Evolutionary conservation across 2,329 filamentous ascomycete genomes (phyloP).

Genomic region (Sporothrix protearum): DNA sequence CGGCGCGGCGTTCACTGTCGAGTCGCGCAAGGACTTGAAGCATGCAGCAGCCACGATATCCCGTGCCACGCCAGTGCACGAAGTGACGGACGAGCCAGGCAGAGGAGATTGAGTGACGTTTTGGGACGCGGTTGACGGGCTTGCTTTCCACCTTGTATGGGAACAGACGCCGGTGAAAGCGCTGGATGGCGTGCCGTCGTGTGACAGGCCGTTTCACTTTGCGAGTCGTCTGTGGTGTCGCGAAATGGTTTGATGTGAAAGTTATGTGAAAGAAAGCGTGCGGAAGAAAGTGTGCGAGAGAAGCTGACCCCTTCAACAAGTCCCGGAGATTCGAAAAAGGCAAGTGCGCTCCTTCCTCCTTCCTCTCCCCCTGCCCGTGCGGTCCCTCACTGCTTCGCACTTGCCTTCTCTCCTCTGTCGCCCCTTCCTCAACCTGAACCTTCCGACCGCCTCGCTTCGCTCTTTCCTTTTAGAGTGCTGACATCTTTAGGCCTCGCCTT

Average conservation of each 20-base stretch:
- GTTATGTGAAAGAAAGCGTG: too few species aligned
- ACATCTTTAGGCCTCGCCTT: slow-evolving; percentile 32
- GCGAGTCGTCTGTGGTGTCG: neutral
- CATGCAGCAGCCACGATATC: slow-evolving; percentile 47
- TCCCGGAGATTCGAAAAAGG: slow-evolving; percentile 51
- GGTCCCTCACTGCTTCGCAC: neutral
- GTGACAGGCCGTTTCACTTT: slow-evolving; percentile 5
- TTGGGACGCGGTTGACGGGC: slow-evolving; percentile 52
- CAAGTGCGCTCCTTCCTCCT: neutral
- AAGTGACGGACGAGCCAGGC: slow-evolving; percentile 50
- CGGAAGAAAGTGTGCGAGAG: too few species aligned
- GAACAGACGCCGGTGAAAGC: slow-evolving; percentile 46
- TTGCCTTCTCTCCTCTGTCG: neutral
- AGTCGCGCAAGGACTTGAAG: slow-evolving; percentile 54
- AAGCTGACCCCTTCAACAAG: slow-evolving; percentile 41
- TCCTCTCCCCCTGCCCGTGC: neutral
- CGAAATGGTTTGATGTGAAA: neutral
- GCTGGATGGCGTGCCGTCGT: slow-evolving; percentile 25
- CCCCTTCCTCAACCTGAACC: neutral
- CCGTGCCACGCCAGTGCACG: slow-evolving; percentile 46
- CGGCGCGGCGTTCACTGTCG: slow-evolving; percentile 57
- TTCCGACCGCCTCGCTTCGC: neutral
- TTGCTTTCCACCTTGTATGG: slow-evolving; percentile 55
- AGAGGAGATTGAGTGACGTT: slow-evolving; percentile 53
- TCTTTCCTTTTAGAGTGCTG: neutral